Evolutionary conservation across 140 eudicot species (phyloP).

Genomic region (Stevia rebaudiana): DNA sequence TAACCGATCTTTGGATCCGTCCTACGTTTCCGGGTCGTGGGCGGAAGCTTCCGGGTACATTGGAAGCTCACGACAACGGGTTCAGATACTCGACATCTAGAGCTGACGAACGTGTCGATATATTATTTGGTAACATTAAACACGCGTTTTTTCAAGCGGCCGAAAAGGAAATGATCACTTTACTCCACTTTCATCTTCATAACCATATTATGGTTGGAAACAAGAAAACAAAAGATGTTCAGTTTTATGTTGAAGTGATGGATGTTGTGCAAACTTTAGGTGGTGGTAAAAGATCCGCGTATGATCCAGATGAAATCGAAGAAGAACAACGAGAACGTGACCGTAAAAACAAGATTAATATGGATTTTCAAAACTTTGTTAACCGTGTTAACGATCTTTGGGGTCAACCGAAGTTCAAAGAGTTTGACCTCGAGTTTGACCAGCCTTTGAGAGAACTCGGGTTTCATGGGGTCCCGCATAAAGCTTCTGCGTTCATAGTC

Average conservation of each 20-base stretch:
- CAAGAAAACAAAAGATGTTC: slow-evolving; percentile 43
- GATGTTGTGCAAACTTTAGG: slow-evolving; percentile 43
- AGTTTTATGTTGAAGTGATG: slow-evolving; percentile 42
- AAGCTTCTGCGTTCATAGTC: slow-evolving; percentile 39
- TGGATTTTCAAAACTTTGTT: slow-evolving; percentile 34
- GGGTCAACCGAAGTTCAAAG: slow-evolving; percentile 34
- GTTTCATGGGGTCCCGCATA: slow-evolving; percentile 35
- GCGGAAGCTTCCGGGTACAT: slow-evolving; percentile 41
- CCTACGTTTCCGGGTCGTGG: slow-evolving; percentile 42
- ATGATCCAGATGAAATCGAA: slow-evolving; percentile 44
- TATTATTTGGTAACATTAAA: slow-evolving; percentile 36
- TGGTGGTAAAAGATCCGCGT: slow-evolving; percentile 39
- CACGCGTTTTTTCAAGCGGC: slow-evolving; percentile 43
- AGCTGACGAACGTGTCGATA: slow-evolving; percentile 44
- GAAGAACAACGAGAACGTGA: slow-evolving; percentile 46
- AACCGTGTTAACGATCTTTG: slow-evolving; percentile 37
- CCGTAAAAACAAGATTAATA: slow-evolving; percentile 42
- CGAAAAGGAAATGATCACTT: slow-evolving; percentile 39
- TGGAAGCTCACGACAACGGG: slow-evolving; percentile 39
- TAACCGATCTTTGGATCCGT: slow-evolving; percentile 40
- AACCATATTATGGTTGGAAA: slow-evolving; percentile 50
- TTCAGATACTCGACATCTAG: slow-evolving; percentile 40
- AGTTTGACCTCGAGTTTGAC: slow-evolving; percentile 37
- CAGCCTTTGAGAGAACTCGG: slow-evolving; percentile 38
- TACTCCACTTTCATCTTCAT: slow-evolving; percentile 39